Evolutionary conservation across 192 early-diverging fungal species (phyloP).

Genomic region (Coemansia sp.): DNA sequence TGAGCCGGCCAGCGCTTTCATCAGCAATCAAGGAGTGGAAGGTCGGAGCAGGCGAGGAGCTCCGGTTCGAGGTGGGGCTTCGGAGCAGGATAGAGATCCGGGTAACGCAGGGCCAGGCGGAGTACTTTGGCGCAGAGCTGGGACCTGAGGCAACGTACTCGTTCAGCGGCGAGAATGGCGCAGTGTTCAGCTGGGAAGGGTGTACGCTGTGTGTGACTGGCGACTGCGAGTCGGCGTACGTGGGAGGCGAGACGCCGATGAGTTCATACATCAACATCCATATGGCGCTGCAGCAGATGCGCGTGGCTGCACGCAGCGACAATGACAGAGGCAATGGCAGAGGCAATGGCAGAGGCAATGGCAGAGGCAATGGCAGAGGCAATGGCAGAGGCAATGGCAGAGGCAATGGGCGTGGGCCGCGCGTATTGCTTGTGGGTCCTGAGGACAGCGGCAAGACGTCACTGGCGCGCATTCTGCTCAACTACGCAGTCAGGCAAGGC

Average conservation of each 20-base stretch:
- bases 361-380: neutral
- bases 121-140: constrained; percentile 95
- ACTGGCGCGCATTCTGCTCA: constrained; percentile 79
- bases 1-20: neutral
- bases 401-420: constrained; percentile 25
- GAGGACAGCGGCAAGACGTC: constrained; percentile 92
- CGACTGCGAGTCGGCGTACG: constrained; percentile 75
- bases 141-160: constrained; percentile 74
- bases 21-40: constrained; percentile 56
- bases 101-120: constrained; percentile 68
- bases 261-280: constrained; percentile 84
- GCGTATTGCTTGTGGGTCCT: constrained; percentile 88
- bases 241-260: constrained; percentile 98
- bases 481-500: constrained; percentile 78
- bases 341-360: neutral
- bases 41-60: constrained; percentile 80
- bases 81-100: constrained; percentile 63
- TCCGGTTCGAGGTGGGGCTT: constrained; percentile 90
- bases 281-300: constrained; percentile 77
- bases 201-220: constrained; percentile 69
- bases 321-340: neutral
- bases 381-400: neutral
- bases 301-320: constrained; percentile 38
- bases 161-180: constrained; percentile 83
- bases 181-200: constrained; percentile 91